Percentiles rank a stretch among this genome's conserved stretches.
These are phyloP conservation scores for Cucumis cinereus DNA, from an alignment of 306 rosid genomes.

Conservation along the genomic window DNA sequence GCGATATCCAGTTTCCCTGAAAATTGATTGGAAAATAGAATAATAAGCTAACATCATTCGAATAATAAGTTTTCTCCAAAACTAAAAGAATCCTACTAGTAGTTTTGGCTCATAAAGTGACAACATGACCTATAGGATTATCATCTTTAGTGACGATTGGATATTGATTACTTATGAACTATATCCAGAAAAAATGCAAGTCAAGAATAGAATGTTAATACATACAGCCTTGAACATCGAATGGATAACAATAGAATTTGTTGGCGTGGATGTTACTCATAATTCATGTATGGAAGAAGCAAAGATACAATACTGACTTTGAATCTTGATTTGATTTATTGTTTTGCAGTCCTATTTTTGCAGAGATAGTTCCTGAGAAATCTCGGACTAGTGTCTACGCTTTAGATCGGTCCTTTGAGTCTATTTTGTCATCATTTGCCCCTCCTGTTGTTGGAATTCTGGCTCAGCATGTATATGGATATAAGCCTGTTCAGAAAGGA, in stretches of 20 bases:
- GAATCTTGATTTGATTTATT: background rate
- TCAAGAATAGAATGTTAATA: background rate
- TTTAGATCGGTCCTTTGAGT: constrained; percentile 74
- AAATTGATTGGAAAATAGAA: too few species aligned
- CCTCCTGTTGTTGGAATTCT: constrained; percentile 80
- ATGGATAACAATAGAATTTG: background rate
- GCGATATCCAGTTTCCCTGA: background rate
- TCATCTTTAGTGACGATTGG: background rate
- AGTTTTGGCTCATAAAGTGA: background rate
- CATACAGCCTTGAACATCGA: background rate
- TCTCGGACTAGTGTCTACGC: constrained; percentile 85
- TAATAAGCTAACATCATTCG: background rate
- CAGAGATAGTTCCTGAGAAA: constrained; percentile 93
- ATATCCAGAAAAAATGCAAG: background rate
- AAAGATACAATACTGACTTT: background rate
- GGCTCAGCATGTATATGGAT: constrained; percentile 80
- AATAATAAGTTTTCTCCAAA: background rate
- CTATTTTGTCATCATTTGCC: constrained; percentile 76
- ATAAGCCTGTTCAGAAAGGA: constrained; percentile 47
- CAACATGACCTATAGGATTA: background rate
- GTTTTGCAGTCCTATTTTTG: constrained; percentile 74
- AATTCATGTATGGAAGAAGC: background rate
- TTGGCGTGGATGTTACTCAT: background rate
- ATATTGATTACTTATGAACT: background rate
- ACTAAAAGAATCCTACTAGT: background rate